Evolutionary conservation across 306 rosid genomes (phyloP), one percentile per base, ranked within the genome.

Genomic region (Fragaria nilgerrensis): DNA sequence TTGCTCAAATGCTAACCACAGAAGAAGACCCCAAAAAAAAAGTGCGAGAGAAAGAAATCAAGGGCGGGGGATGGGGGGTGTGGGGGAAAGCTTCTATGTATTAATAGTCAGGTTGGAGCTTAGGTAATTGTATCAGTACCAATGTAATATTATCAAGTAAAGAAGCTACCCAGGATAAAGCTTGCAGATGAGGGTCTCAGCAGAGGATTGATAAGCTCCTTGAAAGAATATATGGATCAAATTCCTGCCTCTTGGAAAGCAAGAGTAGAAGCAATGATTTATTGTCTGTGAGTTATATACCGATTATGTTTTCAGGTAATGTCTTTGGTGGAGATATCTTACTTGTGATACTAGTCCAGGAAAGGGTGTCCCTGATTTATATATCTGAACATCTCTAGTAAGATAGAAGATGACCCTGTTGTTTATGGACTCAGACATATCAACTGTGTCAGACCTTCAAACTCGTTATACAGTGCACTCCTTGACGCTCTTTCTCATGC

Each of bases 261-360:
- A 44, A 63, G 17, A 78, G 48, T 63, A 22, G 29, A 82, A 74
- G 64, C 25, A 73, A 53, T 73, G 72, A 44, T n/a, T 69, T 44
- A 16, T 25, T 12, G 22, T 48, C 0, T 44, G 45, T 41, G 27
- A 77, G 23, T 68, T 29, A 49, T 19, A 16, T 58, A n/a, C 66
- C 61, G 50, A 52, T 75, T 14, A 22, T 59, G 34, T 19, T 25
- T 58, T 45, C 32, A 47, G 17, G 52, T 17, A 72, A 23, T 73
- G 49, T 48, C 68, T 73, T 37, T 39, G 34, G 77, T 56, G 34
- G 77, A 16, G 45, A 56, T 27, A 73, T 55, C 52, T 22, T 15
- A 23, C 25, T 73, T 11, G 25, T 22, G 39, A 72, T 10, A 52
- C 23, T 36, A 37, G 37, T 56, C 48, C 39, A 73, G 77, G 45